Percentiles rank a stretch among this genome's conserved stretches.
Evolutionary conservation across 805 yeast species (phyloP).

Genomic region (Candida silvatica): DNA sequence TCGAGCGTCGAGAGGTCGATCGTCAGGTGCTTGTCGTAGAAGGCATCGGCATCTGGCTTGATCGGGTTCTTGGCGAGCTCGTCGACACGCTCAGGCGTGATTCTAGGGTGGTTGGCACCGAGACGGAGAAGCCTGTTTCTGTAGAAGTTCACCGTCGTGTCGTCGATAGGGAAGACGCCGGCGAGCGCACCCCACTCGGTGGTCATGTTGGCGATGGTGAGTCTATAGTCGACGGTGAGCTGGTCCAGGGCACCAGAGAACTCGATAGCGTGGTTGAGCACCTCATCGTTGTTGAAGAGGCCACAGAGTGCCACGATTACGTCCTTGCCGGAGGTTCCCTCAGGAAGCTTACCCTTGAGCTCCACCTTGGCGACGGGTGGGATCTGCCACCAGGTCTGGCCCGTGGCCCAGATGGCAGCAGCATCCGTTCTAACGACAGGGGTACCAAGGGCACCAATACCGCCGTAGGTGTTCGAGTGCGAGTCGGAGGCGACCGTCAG

Average conservation of each 20-base stretch:
- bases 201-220: constrained; percentile 95
- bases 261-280: constrained; percentile 87
- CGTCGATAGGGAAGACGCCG: constrained; percentile 95
- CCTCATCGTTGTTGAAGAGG: constrained; percentile 84
- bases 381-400: constrained; percentile 99
- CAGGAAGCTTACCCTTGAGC: constrained; percentile 69
- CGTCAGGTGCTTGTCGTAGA: constrained; percentile 79
- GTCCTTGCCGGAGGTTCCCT: constrained; percentile 92
- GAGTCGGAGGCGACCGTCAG: constrained; percentile 96
- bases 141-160: constrained; percentile 71
- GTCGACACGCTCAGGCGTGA: constrained; percentile 54
- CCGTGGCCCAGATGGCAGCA: constrained; percentile 99
- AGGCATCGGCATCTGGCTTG: constrained; percentile 67
- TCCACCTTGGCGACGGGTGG: constrained; percentile 98
- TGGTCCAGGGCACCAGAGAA: constrained; percentile 72
- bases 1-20: constrained; percentile 75
- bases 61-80: constrained; percentile 32
- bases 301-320: constrained; percentile 97
- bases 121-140: constrained; percentile 41
- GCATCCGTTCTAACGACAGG: constrained; percentile 99
- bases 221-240: constrained; percentile 71
- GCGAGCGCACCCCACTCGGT: constrained; percentile 99
- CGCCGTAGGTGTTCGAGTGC: constrained; percentile 97
- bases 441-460: constrained; percentile 91
- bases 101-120: constrained; percentile 65